Conservation (phyloP, 495 filamentous ascomycete species). For the Usnea hakonensis region DNA sequence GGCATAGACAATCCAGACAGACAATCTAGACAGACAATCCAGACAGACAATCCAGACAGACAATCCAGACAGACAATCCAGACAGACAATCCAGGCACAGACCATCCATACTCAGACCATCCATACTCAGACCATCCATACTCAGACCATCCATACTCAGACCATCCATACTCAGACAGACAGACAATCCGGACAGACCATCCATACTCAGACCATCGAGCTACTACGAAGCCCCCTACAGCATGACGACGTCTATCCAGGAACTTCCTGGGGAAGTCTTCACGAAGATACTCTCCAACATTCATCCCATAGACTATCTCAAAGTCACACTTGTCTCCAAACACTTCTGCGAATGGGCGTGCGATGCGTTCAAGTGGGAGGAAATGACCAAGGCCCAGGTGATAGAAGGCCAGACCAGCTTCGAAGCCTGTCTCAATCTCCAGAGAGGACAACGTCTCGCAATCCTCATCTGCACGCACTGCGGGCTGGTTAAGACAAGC, state of each 20-base stretch:
- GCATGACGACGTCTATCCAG: neutral
- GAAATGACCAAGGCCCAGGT: neutral
- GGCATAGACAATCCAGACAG: too few species aligned
- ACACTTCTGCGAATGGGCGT: neutral
- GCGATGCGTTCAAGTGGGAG: neutral
- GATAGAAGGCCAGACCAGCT: neutral
- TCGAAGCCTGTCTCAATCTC: neutral
- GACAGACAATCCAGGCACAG: too few species aligned
- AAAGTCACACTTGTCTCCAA: slow-evolving; percentile 1
- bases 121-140: too few species aligned
- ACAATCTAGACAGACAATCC: too few species aligned
- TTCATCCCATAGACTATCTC: neutral
- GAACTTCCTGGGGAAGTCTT: neutral
- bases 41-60: too few species aligned
- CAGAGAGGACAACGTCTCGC: neutral
- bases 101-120: too few species aligned
- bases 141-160: too few species aligned
- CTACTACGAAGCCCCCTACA: too few species aligned
- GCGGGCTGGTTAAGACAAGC: neutral
- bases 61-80: too few species aligned
- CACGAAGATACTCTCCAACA: neutral
- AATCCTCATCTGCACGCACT: neutral
- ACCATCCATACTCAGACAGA: too few species aligned
- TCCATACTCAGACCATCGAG: too few species aligned
- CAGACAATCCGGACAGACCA: too few species aligned